A percentile compares a stretch with the other conserved stretches of the same genome.
These are phyloP conservation scores for Trichoderma sp. DNA, from an alignment of 2,329 filamentous ascomycete genomes.

Conservation along the genomic window DNA sequence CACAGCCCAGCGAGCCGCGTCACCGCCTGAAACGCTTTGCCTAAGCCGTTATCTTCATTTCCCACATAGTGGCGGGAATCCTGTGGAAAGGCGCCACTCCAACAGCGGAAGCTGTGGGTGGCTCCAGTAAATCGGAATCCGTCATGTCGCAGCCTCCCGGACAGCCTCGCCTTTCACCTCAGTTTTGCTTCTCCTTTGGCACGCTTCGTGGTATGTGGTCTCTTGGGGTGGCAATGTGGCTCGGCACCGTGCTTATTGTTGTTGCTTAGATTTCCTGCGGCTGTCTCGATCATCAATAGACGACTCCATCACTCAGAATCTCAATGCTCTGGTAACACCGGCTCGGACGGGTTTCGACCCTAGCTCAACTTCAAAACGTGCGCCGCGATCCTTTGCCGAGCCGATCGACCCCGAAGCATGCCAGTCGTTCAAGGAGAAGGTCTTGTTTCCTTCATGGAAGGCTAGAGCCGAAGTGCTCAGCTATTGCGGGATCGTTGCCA, in stretches of 20 bases:
- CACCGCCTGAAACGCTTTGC: background rate
- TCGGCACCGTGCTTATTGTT: background rate
- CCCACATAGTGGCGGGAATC: slow-evolving; percentile 47
- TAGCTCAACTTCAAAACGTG: slow-evolving; percentile 65
- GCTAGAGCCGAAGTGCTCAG: slow-evolving; percentile 76
- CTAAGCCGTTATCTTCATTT: background rate
- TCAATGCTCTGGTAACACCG: slow-evolving; percentile 84
- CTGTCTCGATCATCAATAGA: slow-evolving; percentile 82
- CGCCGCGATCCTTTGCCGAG: slow-evolving; percentile 48
- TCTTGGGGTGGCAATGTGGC: background rate
- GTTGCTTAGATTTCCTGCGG: slow-evolving; percentile 80
- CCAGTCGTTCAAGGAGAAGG: slow-evolving; percentile 67
- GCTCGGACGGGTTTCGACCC: slow-evolving; percentile 73
- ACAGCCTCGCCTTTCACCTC: slow-evolving; percentile 60
- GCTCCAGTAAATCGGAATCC: slow-evolving; percentile 29
- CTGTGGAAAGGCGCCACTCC: slow-evolving; percentile 48
- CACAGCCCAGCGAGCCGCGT: slow-evolving; percentile 16
- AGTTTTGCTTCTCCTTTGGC: slow-evolving; percentile 74
- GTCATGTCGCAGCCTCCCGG: slow-evolving; percentile 48
- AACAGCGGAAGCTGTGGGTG: slow-evolving; percentile 37
- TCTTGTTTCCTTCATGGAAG: slow-evolving; percentile 89
- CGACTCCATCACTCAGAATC: slow-evolving; percentile 88
- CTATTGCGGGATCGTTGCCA: slow-evolving; percentile 87
- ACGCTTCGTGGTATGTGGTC: slow-evolving; percentile 60
- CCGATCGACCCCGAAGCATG: slow-evolving; percentile 65